Evolutionary conservation across 2,329 filamentous ascomycete genomes (phyloP).

Genomic region (Fusarium sulawesiense): DNA sequence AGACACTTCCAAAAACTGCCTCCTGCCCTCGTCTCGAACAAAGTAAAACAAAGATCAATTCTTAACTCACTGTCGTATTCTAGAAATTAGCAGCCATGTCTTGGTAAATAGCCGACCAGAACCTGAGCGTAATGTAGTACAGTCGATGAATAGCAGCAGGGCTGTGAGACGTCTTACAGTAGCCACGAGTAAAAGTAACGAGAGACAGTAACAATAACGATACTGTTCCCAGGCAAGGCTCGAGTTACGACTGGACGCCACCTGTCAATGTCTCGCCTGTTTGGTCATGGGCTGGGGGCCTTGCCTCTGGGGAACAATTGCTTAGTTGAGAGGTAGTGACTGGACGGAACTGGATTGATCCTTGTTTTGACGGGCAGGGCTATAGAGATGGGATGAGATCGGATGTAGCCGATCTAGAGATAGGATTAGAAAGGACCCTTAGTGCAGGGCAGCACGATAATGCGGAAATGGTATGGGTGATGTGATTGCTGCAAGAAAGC

Average conservation of each 20-base stretch:
- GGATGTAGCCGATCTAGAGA: slow-evolving; percentile 27
- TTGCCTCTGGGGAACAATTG: too few relatives aligned
- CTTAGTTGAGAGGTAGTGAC: background rate
- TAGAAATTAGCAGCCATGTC: background rate
- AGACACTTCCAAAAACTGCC: too few relatives aligned
- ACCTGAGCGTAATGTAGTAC: slow-evolving; percentile 6
- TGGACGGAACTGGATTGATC: background rate
- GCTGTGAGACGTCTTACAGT: slow-evolving; percentile 20
- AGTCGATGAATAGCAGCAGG: slow-evolving; percentile 3
- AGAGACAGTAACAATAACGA: slow-evolving; percentile 15
- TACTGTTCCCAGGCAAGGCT: slow-evolving; percentile 16
- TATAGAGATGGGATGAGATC: slow-evolving; percentile 18
- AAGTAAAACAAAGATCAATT: too few relatives aligned
- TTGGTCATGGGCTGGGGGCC: background rate
- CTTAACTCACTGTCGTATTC: too few relatives aligned
- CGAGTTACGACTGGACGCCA: slow-evolving; percentile 37
- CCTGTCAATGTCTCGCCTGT: slow-evolving; percentile 37
- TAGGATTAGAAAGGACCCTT: background rate
- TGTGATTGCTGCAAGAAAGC: background rate
- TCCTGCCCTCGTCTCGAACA: background rate
- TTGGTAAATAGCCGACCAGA: slow-evolving; percentile 20
- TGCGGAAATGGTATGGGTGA: background rate
- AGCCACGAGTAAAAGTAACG: slow-evolving; percentile 34
- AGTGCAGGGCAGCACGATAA: background rate
- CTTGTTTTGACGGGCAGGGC: background rate